Conservation (phyloP, 2,329 filamentous ascomycete species). For the Tolypocladium ovalisporum region DNA sequence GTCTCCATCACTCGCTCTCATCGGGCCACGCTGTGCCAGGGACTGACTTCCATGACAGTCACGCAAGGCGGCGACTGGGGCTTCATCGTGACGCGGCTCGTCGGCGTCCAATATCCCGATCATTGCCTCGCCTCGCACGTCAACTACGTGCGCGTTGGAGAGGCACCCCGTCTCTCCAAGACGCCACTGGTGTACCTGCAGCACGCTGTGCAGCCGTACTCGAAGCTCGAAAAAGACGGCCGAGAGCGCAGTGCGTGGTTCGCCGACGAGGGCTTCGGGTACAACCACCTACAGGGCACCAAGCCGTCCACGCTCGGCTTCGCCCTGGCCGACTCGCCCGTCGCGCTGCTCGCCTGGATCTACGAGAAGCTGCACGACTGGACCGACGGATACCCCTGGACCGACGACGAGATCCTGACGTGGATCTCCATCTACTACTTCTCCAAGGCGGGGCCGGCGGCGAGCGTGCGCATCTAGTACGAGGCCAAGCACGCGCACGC, state of each 20-base stretch:
- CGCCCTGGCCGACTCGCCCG: slow-evolving; percentile 56
- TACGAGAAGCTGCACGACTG: slow-evolving; percentile 69
- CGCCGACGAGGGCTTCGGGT: slow-evolving; percentile 32
- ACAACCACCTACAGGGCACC: slow-evolving; percentile 35
- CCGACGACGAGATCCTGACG: slow-evolving; percentile 63
- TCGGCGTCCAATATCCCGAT: slow-evolving; percentile 48
- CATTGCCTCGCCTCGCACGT: slow-evolving; percentile 45
- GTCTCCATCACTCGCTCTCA: neutral
- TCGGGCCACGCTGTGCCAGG: neutral
- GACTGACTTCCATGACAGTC: slow-evolving; percentile 8
- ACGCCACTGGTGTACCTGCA: neutral
- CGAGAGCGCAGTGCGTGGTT: slow-evolving; percentile 48
- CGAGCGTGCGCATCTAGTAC: slow-evolving; percentile 62
- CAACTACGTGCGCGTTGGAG: slow-evolving; percentile 5
- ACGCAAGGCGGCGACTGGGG: slow-evolving; percentile 65
- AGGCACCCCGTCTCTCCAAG: neutral
- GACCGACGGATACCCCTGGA: slow-evolving; percentile 64
- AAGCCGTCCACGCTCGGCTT: slow-evolving; percentile 66
- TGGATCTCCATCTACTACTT: slow-evolving; percentile 70
- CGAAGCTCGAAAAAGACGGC: neutral
- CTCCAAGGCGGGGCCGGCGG: slow-evolving; percentile 55
- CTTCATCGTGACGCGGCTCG: slow-evolving; percentile 49
- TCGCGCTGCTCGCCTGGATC: slow-evolving; percentile 65
- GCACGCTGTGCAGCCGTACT: neutral
- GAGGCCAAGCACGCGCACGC: slow-evolving; percentile 38